Conservation (phyloP, 441 rosid species). For the Pelargonium australe region DNA sequence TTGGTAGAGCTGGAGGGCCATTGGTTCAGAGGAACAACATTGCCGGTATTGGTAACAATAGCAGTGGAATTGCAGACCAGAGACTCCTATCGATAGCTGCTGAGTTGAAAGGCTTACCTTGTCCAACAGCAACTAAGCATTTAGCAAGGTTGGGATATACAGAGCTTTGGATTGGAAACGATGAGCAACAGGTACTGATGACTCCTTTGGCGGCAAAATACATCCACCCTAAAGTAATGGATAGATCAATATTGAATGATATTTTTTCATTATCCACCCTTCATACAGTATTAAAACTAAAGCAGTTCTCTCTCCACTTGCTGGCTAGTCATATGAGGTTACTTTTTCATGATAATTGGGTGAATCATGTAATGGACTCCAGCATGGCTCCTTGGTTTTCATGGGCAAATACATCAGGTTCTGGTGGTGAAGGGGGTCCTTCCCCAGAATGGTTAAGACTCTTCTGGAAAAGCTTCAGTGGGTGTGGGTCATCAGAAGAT, state of each 20-base stretch:
- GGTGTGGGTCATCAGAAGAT: constrained; percentile 53
- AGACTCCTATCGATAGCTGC: constrained; percentile 44
- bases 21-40: constrained; percentile 31
- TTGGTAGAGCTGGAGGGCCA: constrained; percentile 70
- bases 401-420: constrained; percentile 64
- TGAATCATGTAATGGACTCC: constrained; percentile 60
- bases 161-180: constrained; percentile 89
- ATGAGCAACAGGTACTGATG: constrained; percentile 85
- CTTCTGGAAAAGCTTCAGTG: constrained; percentile 75
- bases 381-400: constrained; percentile 90
- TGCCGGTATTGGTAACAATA: constrained; percentile 29
- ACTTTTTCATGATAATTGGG: constrained; percentile 83
- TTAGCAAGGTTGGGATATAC: constrained; percentile 60
- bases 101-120: constrained; percentile 82
- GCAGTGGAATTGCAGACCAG: constrained; percentile 37
- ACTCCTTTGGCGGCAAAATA: constrained; percentile 66
- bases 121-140: constrained; percentile 83
- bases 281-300: constrained; percentile 57
- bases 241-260: constrained; percentile 60
- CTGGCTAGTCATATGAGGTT: constrained; percentile 73
- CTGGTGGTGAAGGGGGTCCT: constrained; percentile 76
- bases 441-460: constrained; percentile 87
- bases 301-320: constrained; percentile 66
- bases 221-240: constrained; percentile 75
- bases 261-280: constrained; percentile 51